Evolutionary conservation across 176 grass and related monocot genomes (phyloP), one percentile per base, ranked within the genome.

Genomic region (Rhipidocladum racemiflorum): DNA sequence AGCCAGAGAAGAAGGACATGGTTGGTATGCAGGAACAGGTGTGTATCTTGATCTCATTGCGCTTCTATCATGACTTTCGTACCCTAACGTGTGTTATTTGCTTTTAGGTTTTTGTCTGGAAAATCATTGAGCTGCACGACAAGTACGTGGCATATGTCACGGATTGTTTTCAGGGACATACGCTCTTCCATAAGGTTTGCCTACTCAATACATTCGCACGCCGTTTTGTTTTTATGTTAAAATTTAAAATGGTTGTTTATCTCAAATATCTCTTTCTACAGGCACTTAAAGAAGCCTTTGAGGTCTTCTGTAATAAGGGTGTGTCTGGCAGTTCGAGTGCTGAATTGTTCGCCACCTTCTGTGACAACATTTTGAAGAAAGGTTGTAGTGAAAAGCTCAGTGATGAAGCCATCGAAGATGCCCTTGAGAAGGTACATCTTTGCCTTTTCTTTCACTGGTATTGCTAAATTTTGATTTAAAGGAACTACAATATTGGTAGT

Each of bases 401-500:
- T 24, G 97, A 99, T 91, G 97, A 99, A 89, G 97, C 97, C 78
- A 96, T 99, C 30, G 93, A 99, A 80, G 97, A 99, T 88, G 94
- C 97, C 9, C 91, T 99, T 84, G 97, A 99, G 59, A 99, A 99
- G 85, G 97, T 99, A 78, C 32, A 74, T 53, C 3, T 66, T 28
- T 44, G 1, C 21, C n/a, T 86, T 81, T 23, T 44, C 25, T 67
- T 51, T 82, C 30, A 15, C 38, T 76, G 34, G 25, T 76, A 5
- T 24, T 60, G 65, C 79, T 64, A 42, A 49, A 27, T 30, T 84
- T n/a, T 15, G 7, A 76, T 20, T 25, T 29, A 1, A 78, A 35
- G 1, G 6, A 44, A 53, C 14, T 25, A 35, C 5, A 51, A 23
- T 21, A 51, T 67, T 78, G 43, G 21, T 17, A 20, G 13, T 38